These are phyloP conservation scores for Dichotomocladium elegans DNA, from an alignment of 371 early-diverging fungal species.

Conservation along the genomic window DNA sequence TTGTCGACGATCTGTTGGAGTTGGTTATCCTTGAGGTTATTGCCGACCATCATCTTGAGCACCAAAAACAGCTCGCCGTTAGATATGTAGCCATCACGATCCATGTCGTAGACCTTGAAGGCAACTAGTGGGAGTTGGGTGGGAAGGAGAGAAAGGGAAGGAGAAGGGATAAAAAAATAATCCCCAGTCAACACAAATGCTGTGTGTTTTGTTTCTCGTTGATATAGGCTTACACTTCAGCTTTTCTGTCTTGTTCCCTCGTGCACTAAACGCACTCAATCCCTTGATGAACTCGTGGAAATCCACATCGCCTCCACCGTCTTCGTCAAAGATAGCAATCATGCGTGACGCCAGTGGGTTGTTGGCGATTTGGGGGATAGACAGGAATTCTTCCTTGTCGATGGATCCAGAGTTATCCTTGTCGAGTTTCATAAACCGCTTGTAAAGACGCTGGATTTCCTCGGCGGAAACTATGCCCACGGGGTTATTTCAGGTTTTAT, in stretches of 20 bases:
- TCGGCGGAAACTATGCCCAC: conserved; percentile 77
- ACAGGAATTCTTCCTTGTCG: conserved; percentile 93
- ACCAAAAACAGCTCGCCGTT: conserved; percentile 97
- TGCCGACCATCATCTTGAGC: conserved; percentile 97
- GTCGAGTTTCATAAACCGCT: conserved; percentile 95
- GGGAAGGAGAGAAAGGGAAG: background rate
- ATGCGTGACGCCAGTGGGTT: conserved; percentile 95
- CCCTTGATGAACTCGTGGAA: conserved; percentile 97
- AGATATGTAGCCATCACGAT: conserved; percentile 95
- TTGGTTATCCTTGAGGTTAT: conserved; percentile 90
- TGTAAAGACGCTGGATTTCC: conserved; percentile 95
- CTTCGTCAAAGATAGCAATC: conserved; percentile 94
- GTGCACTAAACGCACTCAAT: conserved; percentile 87
- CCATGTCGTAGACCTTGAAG: conserved; percentile 98
- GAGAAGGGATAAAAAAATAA: too few species aligned
- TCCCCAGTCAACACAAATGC: too few species aligned
- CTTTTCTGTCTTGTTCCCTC: conserved; percentile 91
- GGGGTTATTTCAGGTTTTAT: background rate
- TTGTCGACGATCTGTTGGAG: conserved; percentile 99
- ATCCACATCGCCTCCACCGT: conserved; percentile 97
- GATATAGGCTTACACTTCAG: conserved; percentile 83
- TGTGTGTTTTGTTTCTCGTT: too few species aligned
- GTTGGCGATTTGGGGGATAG: conserved; percentile 92
- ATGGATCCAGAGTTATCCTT: conserved; percentile 93
- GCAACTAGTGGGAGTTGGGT: conserved; percentile 71